Percentiles rank a stretch among this genome's conserved stretches.
Conservation (phyloP, 139 green algal species). For the Chlamydomonas applanata region DNA sequence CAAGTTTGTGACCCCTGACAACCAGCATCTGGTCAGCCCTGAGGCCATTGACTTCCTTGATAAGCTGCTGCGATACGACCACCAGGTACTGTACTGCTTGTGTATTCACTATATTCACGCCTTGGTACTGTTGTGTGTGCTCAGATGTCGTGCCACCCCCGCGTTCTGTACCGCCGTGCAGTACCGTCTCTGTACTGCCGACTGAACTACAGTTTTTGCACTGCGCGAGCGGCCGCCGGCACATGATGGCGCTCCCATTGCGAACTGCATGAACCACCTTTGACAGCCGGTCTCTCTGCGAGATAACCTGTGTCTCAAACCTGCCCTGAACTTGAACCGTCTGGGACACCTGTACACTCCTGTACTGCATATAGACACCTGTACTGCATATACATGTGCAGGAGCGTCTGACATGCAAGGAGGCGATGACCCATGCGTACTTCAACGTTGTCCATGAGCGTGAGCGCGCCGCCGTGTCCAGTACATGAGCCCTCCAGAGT, state of each 20-base stretch:
- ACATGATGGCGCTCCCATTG: too few relatives aligned
- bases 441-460: constrained; percentile 78
- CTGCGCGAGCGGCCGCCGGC: too few relatives aligned
- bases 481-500: too few relatives aligned
- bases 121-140: too few relatives aligned
- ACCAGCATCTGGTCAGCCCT: constrained; percentile 89
- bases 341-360: neutral
- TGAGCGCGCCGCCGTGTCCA: neutral
- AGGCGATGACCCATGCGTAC: constrained; percentile 95
- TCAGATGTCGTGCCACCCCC: too few relatives aligned
- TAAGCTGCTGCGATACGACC: constrained; percentile 74
- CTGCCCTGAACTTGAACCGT: too few relatives aligned
- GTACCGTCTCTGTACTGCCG: too few relatives aligned
- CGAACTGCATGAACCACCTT: too few relatives aligned
- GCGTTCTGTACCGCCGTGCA: too few relatives aligned
- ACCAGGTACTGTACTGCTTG: constrained; percentile 5
- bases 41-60: constrained; percentile 96
- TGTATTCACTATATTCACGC: neutral
- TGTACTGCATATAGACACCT: neutral
- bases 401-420: constrained; percentile 85
- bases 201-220: too few relatives aligned
- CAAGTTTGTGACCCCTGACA: constrained; percentile 94
- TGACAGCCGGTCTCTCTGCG: too few relatives aligned
- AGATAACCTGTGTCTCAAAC: too few relatives aligned
- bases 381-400: neutral